Evolutionary conservation across 768 basidiomycete genomes (phyloP).

Genomic region (Leccinum rimulosum): DNA sequence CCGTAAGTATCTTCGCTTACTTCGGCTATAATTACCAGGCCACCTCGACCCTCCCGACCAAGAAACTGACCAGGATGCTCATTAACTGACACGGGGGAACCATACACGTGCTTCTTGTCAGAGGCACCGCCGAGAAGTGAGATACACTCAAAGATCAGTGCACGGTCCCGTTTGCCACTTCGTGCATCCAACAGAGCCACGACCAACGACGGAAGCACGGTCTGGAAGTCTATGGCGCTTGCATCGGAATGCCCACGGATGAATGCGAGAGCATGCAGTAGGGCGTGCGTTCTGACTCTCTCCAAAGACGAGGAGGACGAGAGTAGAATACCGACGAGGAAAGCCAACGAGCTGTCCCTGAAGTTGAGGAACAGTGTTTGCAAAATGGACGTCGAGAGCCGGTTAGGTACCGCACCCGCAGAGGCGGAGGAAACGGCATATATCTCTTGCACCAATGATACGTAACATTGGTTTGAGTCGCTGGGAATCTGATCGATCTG

Average conservation of each 20-base stretch:
- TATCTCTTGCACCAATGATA: conserved; percentile 57
- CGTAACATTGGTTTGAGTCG: conserved; percentile 41
- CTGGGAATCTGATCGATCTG: conserved; percentile 12
- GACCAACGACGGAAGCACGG: conserved; percentile 67
- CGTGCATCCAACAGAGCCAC: conserved; percentile 44
- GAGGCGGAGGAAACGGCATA: conserved; percentile 68
- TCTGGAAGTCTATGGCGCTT: conserved; percentile 73
- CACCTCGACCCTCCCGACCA: neutral
- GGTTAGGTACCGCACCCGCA: conserved; percentile 37
- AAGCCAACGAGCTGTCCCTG: conserved; percentile 68
- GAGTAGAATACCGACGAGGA: conserved; percentile 76
- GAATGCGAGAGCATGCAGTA: conserved; percentile 79
- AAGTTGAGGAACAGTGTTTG: conserved; percentile 65
- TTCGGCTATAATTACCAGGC: conserved; percentile 7
- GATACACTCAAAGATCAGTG: conserved; percentile 53
- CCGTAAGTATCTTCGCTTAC: conserved; percentile 15
- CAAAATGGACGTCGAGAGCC: conserved; percentile 56
- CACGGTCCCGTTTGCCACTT: conserved; percentile 28
- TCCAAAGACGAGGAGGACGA: conserved; percentile 29
- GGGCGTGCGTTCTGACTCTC: conserved; percentile 49
- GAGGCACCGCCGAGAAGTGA: conserved; percentile 40
- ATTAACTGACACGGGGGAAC: conserved; percentile 22
- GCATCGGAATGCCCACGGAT: conserved; percentile 65
- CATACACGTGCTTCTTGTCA: conserved; percentile 57
- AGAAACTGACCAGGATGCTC: neutral